A percentile compares a stretch with the other conserved stretches of the same genome.
Conservation (phyloP, 305 asterid species). For the Solanum aculeatissimum region DNA sequence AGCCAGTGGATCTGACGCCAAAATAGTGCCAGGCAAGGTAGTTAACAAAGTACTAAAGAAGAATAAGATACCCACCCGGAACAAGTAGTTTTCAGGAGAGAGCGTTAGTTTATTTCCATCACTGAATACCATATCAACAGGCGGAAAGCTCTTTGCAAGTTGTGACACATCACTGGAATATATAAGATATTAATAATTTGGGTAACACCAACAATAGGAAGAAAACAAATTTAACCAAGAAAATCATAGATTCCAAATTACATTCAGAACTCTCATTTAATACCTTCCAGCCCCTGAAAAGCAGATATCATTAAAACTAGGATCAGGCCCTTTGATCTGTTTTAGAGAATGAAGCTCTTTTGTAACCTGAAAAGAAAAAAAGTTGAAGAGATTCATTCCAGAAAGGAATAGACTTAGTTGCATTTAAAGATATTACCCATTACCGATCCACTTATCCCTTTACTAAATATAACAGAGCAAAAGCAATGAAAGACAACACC, state of each 20-base stretch:
- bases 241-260: background rate
- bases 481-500: background rate
- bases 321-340: slow-evolving; percentile 66
- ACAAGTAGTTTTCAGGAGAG: slow-evolving; percentile 76
- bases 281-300: slow-evolving; percentile 82
- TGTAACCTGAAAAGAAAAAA: slow-evolving; percentile 28
- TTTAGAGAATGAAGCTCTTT: slow-evolving; percentile 45
- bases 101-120: slow-evolving; percentile 54
- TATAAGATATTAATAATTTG: slow-evolving; percentile 16
- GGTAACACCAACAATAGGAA: slow-evolving; percentile 1
- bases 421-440: background rate
- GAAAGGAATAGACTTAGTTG: background rate
- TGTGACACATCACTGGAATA: slow-evolving; percentile 41
- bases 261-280: background rate
- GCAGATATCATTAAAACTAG: slow-evolving; percentile 64
- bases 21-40: background rate
- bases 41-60: background rate
- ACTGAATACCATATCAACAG: slow-evolving; percentile 61
- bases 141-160: slow-evolving; percentile 47
- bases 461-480: background rate
- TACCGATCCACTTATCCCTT: background rate
- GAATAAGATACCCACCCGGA: slow-evolving; percentile 41
- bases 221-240: slow-evolving; percentile 1
- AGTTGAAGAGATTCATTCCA: background rate
- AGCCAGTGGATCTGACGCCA: background rate